Conservation (phyloP, 208 protist genomes). For the Trypanosoma brucei region DNA sequence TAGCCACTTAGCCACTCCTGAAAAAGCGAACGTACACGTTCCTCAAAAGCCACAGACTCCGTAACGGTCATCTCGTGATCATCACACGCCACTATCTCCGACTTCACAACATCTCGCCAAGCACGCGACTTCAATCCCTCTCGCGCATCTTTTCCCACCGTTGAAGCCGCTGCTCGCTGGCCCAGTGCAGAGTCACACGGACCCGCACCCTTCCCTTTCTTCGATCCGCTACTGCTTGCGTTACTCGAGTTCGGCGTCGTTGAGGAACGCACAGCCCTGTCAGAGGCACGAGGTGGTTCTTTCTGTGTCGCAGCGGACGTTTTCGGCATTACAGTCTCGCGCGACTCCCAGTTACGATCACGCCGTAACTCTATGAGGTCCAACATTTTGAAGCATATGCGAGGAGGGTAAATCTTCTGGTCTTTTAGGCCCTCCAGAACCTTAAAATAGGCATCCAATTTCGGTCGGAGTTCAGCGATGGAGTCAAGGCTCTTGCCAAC, state of each 20-base stretch:
- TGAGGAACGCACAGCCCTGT: slow-evolving; percentile 5
- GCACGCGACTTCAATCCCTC: slow-evolving; percentile 6
- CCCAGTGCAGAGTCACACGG: slow-evolving; percentile 9
- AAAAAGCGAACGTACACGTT: slow-evolving; percentile 60
- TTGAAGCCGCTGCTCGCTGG: slow-evolving; percentile 6
- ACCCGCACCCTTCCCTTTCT: slow-evolving; percentile 19
- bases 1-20: slow-evolving; percentile 75
- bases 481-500: slow-evolving; percentile 68
- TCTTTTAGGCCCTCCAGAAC: slow-evolving; percentile 45
- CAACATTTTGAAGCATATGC: slow-evolving; percentile 87
- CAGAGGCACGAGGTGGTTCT: slow-evolving; percentile 11
- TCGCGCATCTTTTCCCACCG: background rate
- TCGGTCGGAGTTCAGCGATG: slow-evolving; percentile 31
- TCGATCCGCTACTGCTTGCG: slow-evolving; percentile 4
- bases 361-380: slow-evolving; percentile 81
- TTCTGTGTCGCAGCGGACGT: slow-evolving; percentile 3
- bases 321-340: slow-evolving; percentile 12
- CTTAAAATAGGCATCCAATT: slow-evolving; percentile 55
- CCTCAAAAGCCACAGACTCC: slow-evolving; percentile 57
- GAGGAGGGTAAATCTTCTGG: slow-evolving; percentile 53
- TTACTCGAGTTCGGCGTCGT: slow-evolving; percentile 4
- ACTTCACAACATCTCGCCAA: slow-evolving; percentile 23
- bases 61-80: background rate
- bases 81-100: background rate
- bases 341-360: slow-evolving; percentile 27